Base-by-base conservation (phyloP, 2,329 filamentous ascomycete genomes). In the Helicocarpus griseus region DNA sequence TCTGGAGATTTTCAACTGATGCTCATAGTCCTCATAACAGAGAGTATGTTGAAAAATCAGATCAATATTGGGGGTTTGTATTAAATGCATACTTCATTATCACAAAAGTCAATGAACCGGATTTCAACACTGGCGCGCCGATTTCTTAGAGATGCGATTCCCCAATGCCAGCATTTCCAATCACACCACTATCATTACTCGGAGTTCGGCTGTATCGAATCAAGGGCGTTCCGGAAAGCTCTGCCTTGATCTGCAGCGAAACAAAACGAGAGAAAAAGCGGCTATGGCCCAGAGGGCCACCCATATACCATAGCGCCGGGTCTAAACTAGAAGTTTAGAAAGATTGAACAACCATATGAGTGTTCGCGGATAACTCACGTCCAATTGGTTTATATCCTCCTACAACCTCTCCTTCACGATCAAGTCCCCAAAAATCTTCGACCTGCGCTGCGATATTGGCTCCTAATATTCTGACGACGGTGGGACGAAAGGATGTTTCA, bases 331-430 rank as follows among this genome's bases (percentile, higher is more conserved):
- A 44, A 47, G 33, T 31, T 39, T 31, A n/a, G 45, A 22, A 17
- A 38, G 13, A 5, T 46, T 7, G 11, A 22, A 29, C 11, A 14
- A 41, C 33, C 22, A 24, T 26, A 13, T 33, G 33, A 28, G 22
- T 21, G 41, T 19, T 28, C 2, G 48, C 21, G 4, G n/a, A 26
- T 44, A n/a, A 65, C 67, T 62, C 57, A 70, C 67, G 66, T 19
- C 65, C 65, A 43, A 62, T 63, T 9, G 63, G 67, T 51, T 62
- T 69, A 55, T 66, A 73, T 50, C 69, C 69, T 0, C 70, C 73
- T 48, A 67, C 63, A 28, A 76, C 59, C 56, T 77, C 75, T 7
- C 74, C 74, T 53, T 77, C 74, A 2, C 65, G 56, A 58, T 77
- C 69, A 9, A 75, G 56, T 0, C 72, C 68, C 66, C 68, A 76